phyloP scores from a whole-genome alignment of 2,329 filamentous ascomycete genomes.

The Monilinia aucupariae region DNA sequence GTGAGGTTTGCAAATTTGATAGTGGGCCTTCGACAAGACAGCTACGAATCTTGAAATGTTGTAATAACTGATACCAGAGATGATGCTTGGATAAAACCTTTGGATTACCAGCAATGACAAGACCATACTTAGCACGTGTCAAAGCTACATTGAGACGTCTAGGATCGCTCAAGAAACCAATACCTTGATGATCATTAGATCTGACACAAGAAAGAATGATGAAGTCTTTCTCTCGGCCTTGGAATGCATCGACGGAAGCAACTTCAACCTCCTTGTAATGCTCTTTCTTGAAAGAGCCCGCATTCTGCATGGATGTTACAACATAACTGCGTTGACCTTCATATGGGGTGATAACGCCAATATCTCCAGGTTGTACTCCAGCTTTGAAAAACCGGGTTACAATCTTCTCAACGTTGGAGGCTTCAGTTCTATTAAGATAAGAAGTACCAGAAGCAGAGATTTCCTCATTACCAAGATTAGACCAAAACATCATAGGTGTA shows the following conservation, averaged over 20 bases:
- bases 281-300: constrained; percentile 96
- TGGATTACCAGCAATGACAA: constrained; percentile 95
- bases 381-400: constrained; percentile 99
- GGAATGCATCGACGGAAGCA: constrained; percentile 96
- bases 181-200: constrained; percentile 98
- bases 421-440: constrained; percentile 95
- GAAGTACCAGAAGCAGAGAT: constrained; percentile 97
- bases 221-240: constrained; percentile 97
- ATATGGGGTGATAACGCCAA: constrained; percentile 97
- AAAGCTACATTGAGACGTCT: constrained; percentile 95
- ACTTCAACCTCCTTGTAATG: constrained; percentile 98
- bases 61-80: constrained; percentile 89
- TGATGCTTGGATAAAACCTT: constrained; percentile 98
- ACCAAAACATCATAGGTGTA: constrained; percentile 99
- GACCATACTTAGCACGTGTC: constrained; percentile 91
- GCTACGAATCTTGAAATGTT: constrained; percentile 95
- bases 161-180: constrained; percentile 96
- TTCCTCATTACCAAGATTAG: constrained; percentile 93
- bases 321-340: constrained; percentile 98
- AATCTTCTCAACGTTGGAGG: constrained; percentile 96
- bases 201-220: constrained; percentile 97
- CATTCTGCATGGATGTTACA: constrained; percentile 98
- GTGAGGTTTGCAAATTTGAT: constrained; percentile 89
- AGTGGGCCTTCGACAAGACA: constrained; percentile 94
- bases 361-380: constrained; percentile 85